phyloP scores from a whole-genome alignment of 352 stramenopile species.

The Blastocystis sp. region DNA sequence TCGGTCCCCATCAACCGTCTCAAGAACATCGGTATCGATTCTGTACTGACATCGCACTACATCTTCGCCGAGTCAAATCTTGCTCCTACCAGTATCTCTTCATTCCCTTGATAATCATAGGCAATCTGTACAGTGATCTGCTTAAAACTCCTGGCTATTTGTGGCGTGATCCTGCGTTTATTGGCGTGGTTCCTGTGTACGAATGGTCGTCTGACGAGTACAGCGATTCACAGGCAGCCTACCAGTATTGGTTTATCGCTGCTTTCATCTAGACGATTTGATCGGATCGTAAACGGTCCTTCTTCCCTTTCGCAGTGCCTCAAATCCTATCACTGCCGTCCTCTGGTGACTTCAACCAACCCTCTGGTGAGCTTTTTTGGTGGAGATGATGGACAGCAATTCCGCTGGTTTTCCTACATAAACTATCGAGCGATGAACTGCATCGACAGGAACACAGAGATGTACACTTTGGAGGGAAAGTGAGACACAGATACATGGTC shows the following conservation, averaged over 20 bases:
- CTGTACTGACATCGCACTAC: conserved; percentile 30
- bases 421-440: conserved; percentile 48
- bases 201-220: conserved; percentile 9
- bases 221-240: not conserved
- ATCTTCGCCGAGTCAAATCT: conserved; percentile 49
- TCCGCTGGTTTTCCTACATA: conserved; percentile 42
- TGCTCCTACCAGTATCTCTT: not conserved
- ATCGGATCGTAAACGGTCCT: not conserved
- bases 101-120: not conserved
- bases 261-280: not conserved
- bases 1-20: conserved; percentile 36
- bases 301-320: not conserved
- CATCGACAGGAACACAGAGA: not conserved
- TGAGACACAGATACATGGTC: not conserved
- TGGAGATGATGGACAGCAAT: not conserved
- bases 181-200: conserved; percentile 37
- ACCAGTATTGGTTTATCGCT: not conserved
- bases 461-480: not conserved
- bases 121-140: not conserved
- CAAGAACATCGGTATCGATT: conserved; percentile 45
- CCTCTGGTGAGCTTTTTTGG: not conserved
- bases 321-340: conserved; percentile 1
- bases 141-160: conserved; percentile 14
- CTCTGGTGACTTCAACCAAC: conserved; percentile 17
- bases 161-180: conserved; percentile 11